Conservation (phyloP, 495 filamentous ascomycete genomes). For the Zalerion maritima region DNA sequence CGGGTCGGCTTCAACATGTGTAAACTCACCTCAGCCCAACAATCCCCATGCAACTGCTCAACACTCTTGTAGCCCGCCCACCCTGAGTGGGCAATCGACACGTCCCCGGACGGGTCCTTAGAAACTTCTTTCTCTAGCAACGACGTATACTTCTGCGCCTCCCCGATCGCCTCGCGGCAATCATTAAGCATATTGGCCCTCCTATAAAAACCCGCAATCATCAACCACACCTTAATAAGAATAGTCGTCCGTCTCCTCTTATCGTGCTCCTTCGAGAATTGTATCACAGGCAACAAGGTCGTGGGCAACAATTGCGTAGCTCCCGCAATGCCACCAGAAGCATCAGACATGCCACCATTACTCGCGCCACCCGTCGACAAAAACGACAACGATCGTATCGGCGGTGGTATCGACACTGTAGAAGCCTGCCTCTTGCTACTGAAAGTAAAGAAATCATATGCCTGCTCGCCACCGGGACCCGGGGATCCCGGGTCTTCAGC, state of each 20-base stretch:
- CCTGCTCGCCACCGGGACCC: constrained; percentile 10
- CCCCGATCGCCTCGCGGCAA: constrained; percentile 59
- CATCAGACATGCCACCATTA: no score
- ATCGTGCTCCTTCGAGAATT: constrained; percentile 33
- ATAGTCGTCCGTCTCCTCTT: constrained; percentile 44
- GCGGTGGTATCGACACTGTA: constrained; percentile 14
- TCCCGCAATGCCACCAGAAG: no score
- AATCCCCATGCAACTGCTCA: constrained; percentile 69
- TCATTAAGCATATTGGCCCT: constrained; percentile 66
- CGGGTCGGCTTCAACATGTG: no score
- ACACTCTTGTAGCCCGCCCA: constrained; percentile 65
- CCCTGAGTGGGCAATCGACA: constrained; percentile 41
- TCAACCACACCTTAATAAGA: constrained; percentile 74
- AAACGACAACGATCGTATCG: constrained; percentile 14
- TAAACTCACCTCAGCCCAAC: constrained; percentile 50
- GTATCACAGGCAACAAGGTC: constrained; percentile 29
- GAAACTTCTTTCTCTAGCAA: constrained; percentile 37
- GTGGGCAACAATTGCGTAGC: constrained; percentile 11
- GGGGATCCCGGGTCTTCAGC: no score
- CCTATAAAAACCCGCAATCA: constrained; percentile 75
- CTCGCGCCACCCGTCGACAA: no score
- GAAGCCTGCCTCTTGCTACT: constrained; percentile 14
- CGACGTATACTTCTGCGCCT: constrained; percentile 59
- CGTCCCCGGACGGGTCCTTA: constrained; percentile 31
- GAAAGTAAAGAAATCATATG: constrained; percentile 21